Evolutionary conservation across 2,329 filamentous ascomycete genomes (phyloP).

Genomic region (Phyllosticta ampelicida): DNA sequence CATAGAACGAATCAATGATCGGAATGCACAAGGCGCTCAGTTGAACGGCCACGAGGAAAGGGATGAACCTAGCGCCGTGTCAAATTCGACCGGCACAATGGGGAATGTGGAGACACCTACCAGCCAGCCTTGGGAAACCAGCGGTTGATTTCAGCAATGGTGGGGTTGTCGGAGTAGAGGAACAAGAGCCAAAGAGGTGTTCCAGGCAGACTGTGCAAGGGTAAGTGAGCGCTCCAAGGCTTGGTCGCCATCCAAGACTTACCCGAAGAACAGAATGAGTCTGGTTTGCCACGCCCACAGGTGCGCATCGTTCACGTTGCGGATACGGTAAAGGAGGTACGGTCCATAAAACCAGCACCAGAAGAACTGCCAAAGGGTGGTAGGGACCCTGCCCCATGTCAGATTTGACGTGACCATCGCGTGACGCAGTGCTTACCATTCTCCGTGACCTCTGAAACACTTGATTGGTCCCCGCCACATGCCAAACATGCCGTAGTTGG

Average conservation of each 20-base stretch:
- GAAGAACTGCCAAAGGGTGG: slow-evolving; percentile 52
- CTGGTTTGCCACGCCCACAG: slow-evolving; percentile 57
- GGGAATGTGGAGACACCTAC: slow-evolving; percentile 28
- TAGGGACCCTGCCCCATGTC: slow-evolving; percentile 41
- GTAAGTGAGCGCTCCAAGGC: neutral
- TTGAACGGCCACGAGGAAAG: slow-evolving; percentile 53
- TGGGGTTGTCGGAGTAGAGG: slow-evolving; percentile 44
- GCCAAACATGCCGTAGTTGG: slow-evolving; percentile 2
- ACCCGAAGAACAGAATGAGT: slow-evolving; percentile 36
- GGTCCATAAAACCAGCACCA: slow-evolving; percentile 55
- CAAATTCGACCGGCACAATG: neutral
- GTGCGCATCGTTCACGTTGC: slow-evolving; percentile 52
- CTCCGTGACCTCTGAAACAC: slow-evolving; percentile 5
- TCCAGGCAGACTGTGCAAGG: slow-evolving; percentile 43
- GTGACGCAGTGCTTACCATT: neutral
- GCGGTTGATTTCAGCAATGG: slow-evolving; percentile 41
- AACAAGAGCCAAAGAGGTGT: slow-evolving; percentile 54
- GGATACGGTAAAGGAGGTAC: slow-evolving; percentile 50
- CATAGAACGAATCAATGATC: slow-evolving; percentile 36
- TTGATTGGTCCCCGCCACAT: slow-evolving; percentile 2
- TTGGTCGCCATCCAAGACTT: slow-evolving; percentile 6
- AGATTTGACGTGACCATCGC: neutral
- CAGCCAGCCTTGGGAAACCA: slow-evolving; percentile 53
- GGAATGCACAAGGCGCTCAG: slow-evolving; percentile 54
- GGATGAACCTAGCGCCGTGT: slow-evolving; percentile 29